Base-by-base conservation (phyloP, 2,329 filamentous ascomycete genomes). In the Paracoccidioides brasiliensis region DNA sequence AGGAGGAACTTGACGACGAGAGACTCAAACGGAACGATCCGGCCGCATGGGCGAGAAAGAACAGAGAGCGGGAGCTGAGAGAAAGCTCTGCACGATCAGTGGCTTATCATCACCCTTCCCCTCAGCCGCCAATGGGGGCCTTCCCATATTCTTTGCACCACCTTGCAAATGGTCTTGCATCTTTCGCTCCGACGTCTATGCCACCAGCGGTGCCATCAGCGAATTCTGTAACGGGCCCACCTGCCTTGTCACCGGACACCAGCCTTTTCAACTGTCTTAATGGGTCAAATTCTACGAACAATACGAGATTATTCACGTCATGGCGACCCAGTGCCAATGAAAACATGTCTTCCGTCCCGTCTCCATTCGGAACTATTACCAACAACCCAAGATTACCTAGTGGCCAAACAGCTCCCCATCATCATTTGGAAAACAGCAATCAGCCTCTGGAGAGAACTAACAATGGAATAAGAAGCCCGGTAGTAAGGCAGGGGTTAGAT, bases 1-100 rank as follows among this genome's bases (percentile, higher is more conserved):
- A 78, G 37, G 60, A 72, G 43, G 67, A 75, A 51, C 60, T 75
- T 5, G 63, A 66, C 38, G 69, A 76, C 42, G 68, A 74, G 56
- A 65, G 63, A 32, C 64, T 76, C 8, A 66, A 64, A 55, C 67
- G 71, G 48, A 68, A 64, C 6, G 62, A 75, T 54, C 70, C 68
- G 10, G 63, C 30, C 3, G 70, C 67, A 1, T 72, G 66, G 54
- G 53, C 59, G n/a, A 59, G 56, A 44, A 60, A 62, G 53, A 54
- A 67, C 33, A 10, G n/a, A 14, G 52, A 37, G 15, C 30, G 44
- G 10, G 33, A 49, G 6, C 5, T 7, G 59, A 64, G 53, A 62
- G 57, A 28, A 56, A 9, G 40, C 30, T 37, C 41, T n/a, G 42
- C 56, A 15, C 43, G n/a, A 37, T n/a, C 46, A 43, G 15, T 15